Percentiles rank a stretch among this genome's conserved stretches.
Conservation (phyloP, 352 stramenopile genomes). For the Globisporangium polare region DNA sequence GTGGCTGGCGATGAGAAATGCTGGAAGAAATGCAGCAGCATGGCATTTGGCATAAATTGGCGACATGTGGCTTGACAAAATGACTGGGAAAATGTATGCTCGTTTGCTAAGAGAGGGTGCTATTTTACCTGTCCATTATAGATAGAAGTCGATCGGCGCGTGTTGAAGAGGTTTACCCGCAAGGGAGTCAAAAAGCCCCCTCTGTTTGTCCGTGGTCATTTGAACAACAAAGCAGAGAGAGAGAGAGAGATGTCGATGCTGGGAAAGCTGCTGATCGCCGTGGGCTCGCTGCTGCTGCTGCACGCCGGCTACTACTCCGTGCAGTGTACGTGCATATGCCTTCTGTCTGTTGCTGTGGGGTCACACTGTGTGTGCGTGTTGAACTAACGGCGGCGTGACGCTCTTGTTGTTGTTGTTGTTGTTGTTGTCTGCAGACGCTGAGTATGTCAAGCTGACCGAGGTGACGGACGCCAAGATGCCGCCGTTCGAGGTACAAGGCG, state of each 20-base stretch:
- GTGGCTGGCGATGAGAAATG: background rate
- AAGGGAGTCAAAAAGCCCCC: background rate
- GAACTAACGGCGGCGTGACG: background rate
- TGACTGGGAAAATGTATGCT: background rate
- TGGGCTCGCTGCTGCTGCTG: conserved; percentile 62
- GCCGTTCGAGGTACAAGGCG: conserved; percentile 41
- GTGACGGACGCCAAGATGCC: conserved; percentile 66
- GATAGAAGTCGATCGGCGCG: no score
- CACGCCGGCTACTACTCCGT: conserved; percentile 82
- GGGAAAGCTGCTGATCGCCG: conserved; percentile 64
- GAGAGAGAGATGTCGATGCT: conserved; percentile 64
- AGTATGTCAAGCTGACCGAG: conserved; percentile 72
- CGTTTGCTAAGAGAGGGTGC: no score
- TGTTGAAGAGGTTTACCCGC: no score
- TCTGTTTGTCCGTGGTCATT: background rate
- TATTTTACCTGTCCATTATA: background rate
- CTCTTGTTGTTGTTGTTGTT: background rate
- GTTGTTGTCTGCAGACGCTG: conserved; percentile 44
- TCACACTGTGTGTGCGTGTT: background rate
- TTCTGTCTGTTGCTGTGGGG: background rate
- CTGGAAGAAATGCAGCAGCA: background rate
- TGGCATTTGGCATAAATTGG: background rate
- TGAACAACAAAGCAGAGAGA: no score
- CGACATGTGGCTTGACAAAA: background rate
- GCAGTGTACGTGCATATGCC: conserved; percentile 50